phyloP scores from a whole-genome alignment of 2,329 filamentous ascomycete species.

The Fusarium ramigenum region DNA sequence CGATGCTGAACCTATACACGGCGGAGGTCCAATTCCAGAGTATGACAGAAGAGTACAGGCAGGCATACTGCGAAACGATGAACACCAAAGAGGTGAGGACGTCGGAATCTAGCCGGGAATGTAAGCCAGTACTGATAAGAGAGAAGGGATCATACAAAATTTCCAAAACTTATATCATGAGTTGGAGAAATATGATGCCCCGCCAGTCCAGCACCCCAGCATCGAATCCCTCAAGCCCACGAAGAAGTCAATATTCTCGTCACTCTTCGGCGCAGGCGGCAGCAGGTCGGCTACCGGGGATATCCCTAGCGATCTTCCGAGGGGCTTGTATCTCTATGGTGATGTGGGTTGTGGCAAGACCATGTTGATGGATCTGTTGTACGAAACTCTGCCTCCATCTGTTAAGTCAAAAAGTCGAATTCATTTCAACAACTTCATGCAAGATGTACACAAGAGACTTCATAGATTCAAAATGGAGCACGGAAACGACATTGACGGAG shows the following conservation, averaged over 20 bases:
- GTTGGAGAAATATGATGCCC: conserved; percentile 77
- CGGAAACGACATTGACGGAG: conserved; percentile 87
- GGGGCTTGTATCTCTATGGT: conserved; percentile 93
- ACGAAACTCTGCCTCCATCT: conserved; percentile 84
- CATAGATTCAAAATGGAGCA: conserved; percentile 90
- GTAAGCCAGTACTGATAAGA: conserved; percentile 17
- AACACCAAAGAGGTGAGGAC: conserved; percentile 81
- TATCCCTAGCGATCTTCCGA: conserved; percentile 80
- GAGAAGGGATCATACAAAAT: conserved; percentile 82
- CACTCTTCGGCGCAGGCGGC: conserved; percentile 66
- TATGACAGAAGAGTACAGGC: conserved; percentile 83
- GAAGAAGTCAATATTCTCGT: conserved; percentile 65
- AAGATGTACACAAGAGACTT: conserved; percentile 90
- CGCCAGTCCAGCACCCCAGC: conserved; percentile 78
- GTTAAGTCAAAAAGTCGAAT: conserved; percentile 89
- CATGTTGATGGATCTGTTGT: conserved; percentile 99
- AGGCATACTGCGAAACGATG: conserved; percentile 83
- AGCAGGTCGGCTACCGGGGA: conserved; percentile 53
- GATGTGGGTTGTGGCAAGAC: conserved; percentile 98
- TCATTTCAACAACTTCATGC: conserved; percentile 99
- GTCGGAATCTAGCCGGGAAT: too few relatives aligned
- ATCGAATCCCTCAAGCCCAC: conserved; percentile 72
- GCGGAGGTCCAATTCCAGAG: conserved; percentile 80
- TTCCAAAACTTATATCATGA: conserved; percentile 91
- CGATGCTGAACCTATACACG: conserved; percentile 41